Evolutionary conservation across 1,284 basidiomycete species (phyloP).

Genomic region (Trichosporon sp.): DNA sequence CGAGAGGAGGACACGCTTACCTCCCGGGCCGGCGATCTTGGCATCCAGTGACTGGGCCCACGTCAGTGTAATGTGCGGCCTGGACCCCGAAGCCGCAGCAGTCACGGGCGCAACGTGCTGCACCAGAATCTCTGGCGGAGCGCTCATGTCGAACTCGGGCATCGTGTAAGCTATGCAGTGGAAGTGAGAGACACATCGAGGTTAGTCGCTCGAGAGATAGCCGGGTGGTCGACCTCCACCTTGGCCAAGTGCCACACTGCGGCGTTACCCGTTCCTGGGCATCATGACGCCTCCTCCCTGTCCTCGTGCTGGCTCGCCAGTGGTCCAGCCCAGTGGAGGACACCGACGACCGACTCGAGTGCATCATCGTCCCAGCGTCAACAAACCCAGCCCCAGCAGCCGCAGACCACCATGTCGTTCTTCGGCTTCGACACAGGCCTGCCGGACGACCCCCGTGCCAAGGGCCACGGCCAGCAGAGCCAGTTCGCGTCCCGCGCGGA

Average conservation of each 20-base stretch:
- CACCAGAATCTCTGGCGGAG: constrained; percentile 13
- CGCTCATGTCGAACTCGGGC: neutral
- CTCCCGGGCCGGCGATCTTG: constrained; percentile 75
- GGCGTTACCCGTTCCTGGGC: constrained; percentile 3
- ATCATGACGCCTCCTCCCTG: neutral
- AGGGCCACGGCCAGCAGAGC: constrained; percentile 2
- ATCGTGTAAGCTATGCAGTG: neutral
- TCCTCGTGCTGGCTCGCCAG: neutral
- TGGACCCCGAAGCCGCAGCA: constrained; percentile 4
- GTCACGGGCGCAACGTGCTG: constrained; percentile 13
- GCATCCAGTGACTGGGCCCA: constrained; percentile 94
- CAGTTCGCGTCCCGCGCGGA: constrained; percentile 21
- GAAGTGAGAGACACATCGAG: neutral
- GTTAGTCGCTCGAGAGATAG: neutral
- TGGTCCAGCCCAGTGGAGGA: neutral
- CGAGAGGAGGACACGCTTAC: constrained; percentile 74
- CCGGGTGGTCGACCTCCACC: neutral
- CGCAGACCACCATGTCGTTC: constrained; percentile 42
- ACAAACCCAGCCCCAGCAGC: neutral
- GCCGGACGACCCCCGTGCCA: constrained; percentile 26
- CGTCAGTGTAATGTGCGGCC: constrained; percentile 65
- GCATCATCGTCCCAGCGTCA: neutral
- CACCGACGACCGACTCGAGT: neutral
- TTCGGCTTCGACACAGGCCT: constrained; percentile 49
- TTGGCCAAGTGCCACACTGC: constrained; percentile 1